Evolutionary conservation across 257 asterid genomes (phyloP).

Genomic region (Fraxinus excelsior): DNA sequence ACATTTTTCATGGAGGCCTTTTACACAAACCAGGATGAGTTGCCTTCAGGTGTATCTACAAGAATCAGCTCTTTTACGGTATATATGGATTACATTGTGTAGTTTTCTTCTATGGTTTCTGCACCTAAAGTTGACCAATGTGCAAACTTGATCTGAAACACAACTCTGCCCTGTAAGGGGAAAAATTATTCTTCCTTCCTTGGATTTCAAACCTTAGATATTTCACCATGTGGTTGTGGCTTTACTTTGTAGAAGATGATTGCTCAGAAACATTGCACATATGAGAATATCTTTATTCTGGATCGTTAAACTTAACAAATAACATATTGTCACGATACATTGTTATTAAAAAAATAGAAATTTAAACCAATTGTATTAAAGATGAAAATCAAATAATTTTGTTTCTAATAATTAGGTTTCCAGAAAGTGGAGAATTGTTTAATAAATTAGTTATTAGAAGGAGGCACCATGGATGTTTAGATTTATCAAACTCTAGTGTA

Average conservation of each 20-base stretch:
- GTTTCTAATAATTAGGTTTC: background rate
- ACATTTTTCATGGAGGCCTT: constrained; percentile 68
- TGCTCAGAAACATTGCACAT: background rate
- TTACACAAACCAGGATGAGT: constrained; percentile 66
- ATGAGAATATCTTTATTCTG: background rate
- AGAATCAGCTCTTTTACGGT: constrained; percentile 79
- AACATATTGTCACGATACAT: background rate
- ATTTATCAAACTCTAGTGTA: background rate
- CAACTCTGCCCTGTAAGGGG: background rate
- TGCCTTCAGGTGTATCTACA: constrained; percentile 65
- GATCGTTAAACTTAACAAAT: background rate
- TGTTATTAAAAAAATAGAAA: background rate
- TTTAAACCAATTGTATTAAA: background rate
- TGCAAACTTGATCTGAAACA: background rate
- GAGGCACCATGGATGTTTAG: background rate
- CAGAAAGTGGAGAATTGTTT: background rate
- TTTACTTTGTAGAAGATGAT: background rate
- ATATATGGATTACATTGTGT: constrained; percentile 12
- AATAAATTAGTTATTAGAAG: background rate
- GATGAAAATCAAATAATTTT: background rate
- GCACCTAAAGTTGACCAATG: background rate
- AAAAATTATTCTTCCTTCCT: background rate
- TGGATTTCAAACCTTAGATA: background rate
- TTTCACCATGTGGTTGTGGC: background rate
- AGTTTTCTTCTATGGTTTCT: background rate